Conservation (phyloP, 768 basidiomycete species). For the Crassisporium funariophilum region DNA sequence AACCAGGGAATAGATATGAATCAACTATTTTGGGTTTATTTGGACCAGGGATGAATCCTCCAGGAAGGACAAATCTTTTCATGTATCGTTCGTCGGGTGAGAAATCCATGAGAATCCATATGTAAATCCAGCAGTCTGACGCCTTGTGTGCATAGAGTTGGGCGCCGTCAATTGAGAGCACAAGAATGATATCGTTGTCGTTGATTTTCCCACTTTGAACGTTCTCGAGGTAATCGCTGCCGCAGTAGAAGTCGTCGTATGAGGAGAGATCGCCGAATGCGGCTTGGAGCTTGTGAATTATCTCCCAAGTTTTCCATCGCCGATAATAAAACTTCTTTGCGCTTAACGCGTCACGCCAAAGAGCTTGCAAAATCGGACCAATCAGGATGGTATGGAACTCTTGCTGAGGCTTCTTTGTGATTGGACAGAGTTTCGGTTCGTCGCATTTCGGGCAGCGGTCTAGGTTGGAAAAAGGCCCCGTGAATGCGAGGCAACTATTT, state of each 20-base stretch:
- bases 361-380: conserved; percentile 39
- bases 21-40: conserved; percentile 35
- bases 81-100: conserved; percentile 27
- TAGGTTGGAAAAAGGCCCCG: conserved; percentile 31
- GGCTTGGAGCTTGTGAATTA: conserved; percentile 10
- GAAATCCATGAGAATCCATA: conserved; percentile 30
- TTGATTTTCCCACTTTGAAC: conserved; percentile 24
- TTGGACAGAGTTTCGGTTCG: conserved; percentile 24
- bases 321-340: conserved; percentile 26
- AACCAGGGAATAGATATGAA: conserved; percentile 34
- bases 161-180: conserved; percentile 38
- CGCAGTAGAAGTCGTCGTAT: conserved; percentile 29
- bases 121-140: conserved; percentile 31
- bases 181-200: conserved; percentile 27
- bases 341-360: conserved; percentile 19
- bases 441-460: conserved; percentile 30
- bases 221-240: conserved; percentile 24
- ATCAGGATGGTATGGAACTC: conserved; percentile 38
- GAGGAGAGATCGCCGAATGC: conserved; percentile 10
- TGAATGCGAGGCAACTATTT: conserved; percentile 40
- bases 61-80: conserved; percentile 23
- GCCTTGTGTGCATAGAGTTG: conserved; percentile 41
- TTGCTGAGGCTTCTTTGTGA: conserved; percentile 20
- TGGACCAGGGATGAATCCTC: conserved; percentile 30
- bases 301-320: conserved; percentile 10